These are phyloP conservation scores for Saccharomycopsis sp. DNA, from an alignment of 805 yeast genomes.

Conservation along the genomic window DNA sequence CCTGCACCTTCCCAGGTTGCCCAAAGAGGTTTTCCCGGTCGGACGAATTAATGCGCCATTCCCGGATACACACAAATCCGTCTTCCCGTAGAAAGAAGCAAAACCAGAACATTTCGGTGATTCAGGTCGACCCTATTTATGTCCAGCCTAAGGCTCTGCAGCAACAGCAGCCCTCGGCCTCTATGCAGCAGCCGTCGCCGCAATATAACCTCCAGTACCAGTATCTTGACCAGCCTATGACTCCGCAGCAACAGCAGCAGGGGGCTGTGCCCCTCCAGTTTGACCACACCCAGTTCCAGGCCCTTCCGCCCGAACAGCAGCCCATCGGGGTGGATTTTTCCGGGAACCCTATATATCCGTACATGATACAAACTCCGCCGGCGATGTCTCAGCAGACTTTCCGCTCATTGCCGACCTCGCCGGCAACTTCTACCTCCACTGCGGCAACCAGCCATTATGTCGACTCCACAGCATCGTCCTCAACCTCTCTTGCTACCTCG, in stretches of 20 bases:
- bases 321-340: conserved; percentile 21
- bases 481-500: conserved; percentile 2
- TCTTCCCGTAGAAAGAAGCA: conserved; percentile 48
- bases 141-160: neutral
- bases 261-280: neutral
- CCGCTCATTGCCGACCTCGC: conserved; percentile 15
- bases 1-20: conserved; percentile 68
- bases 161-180: neutral
- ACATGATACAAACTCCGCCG: conserved; percentile 13
- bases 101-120: conserved; percentile 8
- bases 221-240: neutral
- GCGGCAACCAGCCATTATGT: conserved; percentile 4
- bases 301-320: conserved; percentile 12
- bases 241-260: conserved; percentile 7
- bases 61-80: conserved; percentile 67
- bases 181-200: neutral
- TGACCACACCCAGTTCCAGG: neutral
- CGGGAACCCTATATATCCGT: conserved; percentile 22
- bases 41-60: conserved; percentile 70
- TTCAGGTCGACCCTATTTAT: conserved; percentile 8
- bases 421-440: conserved; percentile 6
- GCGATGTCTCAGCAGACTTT: neutral
- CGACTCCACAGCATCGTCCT: neutral
- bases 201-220: neutral
- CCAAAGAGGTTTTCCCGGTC: conserved; percentile 59